Conservation (phyloP, 2,329 filamentous ascomycete genomes). For the Trichoderma aggressivum region DNA sequence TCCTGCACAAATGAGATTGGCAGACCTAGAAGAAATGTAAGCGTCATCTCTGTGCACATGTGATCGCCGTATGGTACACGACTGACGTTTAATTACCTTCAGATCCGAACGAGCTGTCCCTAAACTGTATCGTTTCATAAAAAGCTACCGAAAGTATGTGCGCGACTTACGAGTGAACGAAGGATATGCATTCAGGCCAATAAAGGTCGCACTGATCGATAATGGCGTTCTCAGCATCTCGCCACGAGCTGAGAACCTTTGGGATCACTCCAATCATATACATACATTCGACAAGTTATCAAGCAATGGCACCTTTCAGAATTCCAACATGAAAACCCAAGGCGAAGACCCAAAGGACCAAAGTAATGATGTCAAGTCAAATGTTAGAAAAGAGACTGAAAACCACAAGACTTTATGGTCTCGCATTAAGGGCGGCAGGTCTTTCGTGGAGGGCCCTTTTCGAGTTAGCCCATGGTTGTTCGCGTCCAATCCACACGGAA, state of each 20-base stretch:
- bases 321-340: neutral
- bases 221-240: slow-evolving; percentile 1
- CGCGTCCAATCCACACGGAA: neutral
- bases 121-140: neutral
- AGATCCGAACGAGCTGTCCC: neutral
- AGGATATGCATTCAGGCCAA: neutral
- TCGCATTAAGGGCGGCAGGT: neutral
- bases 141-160: neutral
- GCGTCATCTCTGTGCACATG: neutral
- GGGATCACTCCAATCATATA: neutral
- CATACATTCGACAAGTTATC: neutral
- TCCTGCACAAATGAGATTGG: neutral
- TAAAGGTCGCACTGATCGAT: neutral
- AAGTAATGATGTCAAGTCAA: neutral
- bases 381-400: neutral
- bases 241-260: neutral
- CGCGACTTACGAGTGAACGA: neutral
- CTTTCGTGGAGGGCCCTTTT: neutral
- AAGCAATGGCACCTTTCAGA: neutral
- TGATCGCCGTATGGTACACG: neutral
- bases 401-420: neutral
- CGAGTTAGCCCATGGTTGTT: neutral
- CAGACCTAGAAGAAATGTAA: neutral
- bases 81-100: neutral
- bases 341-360: neutral